Evolutionary conservation across 192 early-diverging fungal species (phyloP).

Genomic region (Allomyces macrogynus): DNA sequence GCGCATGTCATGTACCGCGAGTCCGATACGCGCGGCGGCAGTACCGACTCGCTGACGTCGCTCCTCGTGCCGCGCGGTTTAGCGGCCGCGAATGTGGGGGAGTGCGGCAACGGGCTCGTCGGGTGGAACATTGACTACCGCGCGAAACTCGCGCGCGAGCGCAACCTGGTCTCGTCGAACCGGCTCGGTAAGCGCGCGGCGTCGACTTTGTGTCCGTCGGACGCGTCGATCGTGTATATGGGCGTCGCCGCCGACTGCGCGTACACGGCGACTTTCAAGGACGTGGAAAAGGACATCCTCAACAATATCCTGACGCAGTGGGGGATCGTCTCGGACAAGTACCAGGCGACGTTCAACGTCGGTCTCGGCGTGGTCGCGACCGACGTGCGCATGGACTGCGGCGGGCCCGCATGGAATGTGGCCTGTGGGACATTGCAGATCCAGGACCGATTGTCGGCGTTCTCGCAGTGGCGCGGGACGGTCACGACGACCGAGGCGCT

Average conservation of each 20-base stretch:
- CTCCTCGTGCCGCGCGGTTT: neutral
- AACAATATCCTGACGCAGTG: conserved; percentile 16
- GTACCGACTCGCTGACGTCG: neutral
- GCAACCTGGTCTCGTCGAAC: neutral
- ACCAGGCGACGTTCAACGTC: conserved; percentile 28
- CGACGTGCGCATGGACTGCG: neutral
- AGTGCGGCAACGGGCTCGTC: too few species aligned
- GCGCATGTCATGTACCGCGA: neutral
- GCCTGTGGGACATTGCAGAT: conserved; percentile 13
- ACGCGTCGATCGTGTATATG: neutral
- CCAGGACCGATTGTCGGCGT: conserved; percentile 57
- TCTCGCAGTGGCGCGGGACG: conserved; percentile 67
- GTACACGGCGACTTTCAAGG: neutral
- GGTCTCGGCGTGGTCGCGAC: conserved; percentile 14
- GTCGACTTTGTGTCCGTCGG: neutral
- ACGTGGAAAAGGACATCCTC: neutral
- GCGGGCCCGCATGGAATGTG: neutral
- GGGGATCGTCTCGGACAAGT: conserved; percentile 16
- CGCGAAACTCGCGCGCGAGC: neutral
- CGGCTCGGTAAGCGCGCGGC: neutral
- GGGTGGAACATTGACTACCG: neutral
- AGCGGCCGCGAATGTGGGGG: neutral
- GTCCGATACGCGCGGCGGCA: neutral
- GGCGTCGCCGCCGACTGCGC: neutral
- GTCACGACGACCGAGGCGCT: conserved; percentile 56